Conservation (phyloP, 257 asterid genomes). For the Salvia splendens region DNA sequence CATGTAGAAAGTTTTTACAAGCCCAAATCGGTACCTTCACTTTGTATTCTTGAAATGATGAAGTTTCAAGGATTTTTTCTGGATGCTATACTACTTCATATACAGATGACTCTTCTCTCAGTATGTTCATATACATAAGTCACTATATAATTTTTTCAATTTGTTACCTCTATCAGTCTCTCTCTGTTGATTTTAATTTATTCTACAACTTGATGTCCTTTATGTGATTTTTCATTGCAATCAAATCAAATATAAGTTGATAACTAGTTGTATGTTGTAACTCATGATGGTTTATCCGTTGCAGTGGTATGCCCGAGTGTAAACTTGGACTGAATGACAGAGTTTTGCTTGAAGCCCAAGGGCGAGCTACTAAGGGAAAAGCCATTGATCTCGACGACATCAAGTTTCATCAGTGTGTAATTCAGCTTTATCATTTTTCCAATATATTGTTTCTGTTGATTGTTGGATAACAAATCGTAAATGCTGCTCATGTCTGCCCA, state of each 20-base stretch:
- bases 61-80: background rate
- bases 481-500: background rate
- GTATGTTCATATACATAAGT: background rate
- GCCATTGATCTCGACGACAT: slow-evolving; percentile 98
- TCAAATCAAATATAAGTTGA: slow-evolving; percentile 13
- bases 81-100: background rate
- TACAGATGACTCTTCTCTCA: slow-evolving; percentile 17
- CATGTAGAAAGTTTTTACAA: background rate
- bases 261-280: background rate
- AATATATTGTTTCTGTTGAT: slow-evolving; percentile 10
- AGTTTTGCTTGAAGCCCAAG: slow-evolving; percentile 96
- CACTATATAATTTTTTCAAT: background rate
- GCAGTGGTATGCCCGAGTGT: slow-evolving; percentile 99
- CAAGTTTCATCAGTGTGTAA: slow-evolving; percentile 95
- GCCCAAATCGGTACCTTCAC: background rate
- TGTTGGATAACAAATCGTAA: slow-evolving; percentile 7
- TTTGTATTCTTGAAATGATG: slow-evolving; percentile 1
- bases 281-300: slow-evolving; percentile 33
- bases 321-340: slow-evolving; percentile 99
- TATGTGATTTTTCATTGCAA: slow-evolving; percentile 2
- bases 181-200: slow-evolving; percentile 1
- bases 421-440: slow-evolving; percentile 20
- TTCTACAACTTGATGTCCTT: slow-evolving; percentile 3
- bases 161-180: background rate
- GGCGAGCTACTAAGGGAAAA: slow-evolving; percentile 90